Base-by-base conservation (phyloP, 2,329 filamentous ascomycete species). In the Plenodomus lindquistii region DNA sequence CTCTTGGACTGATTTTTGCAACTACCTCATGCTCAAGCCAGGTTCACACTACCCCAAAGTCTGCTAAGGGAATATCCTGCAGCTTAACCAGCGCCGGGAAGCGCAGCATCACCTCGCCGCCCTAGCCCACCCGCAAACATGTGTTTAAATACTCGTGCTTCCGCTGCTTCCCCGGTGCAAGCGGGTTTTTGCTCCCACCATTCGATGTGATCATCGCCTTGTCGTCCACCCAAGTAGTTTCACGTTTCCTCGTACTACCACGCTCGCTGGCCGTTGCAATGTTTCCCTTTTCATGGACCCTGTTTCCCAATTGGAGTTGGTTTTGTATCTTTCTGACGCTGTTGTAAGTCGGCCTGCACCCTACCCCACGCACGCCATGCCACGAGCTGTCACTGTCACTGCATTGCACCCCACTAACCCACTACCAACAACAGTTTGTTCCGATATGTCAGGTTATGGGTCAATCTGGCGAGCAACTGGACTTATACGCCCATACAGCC, bases 401-500 rank as follows among this genome's bases (percentile, higher is more conserved):
- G 10, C 44, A 24, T 44, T 44, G 34, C 42, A 42, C 38, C 21
- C 34, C 38, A 57, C 66, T 70, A 60, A 70, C 63, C 57, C 50
- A 46, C 40, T 39, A 8, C 37, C 40, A 45, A 8, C 37, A 38
- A 45, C 59, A 96, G 92, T 85, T 67, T 93, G 52, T 91, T 95
- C 79, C 88, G 93, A 61, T 97, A 97, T 75, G 66, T 91, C 52
- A 88, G 93, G 57, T 81, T 96, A 60, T 79, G 96, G 62, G 86
- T 96, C 61, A 94, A 97, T 70, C 85, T 89, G 64, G 77, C 89
- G 63, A 71, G 70, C 39, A 91, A 89, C 63, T 92, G 90, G 88
- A 80, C 79, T 10, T 96, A 96, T 77, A 88, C 85, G 73, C 91
- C 92, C 20, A 89, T 91, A 54, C 88, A 88, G 36, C 87, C 93